Conservation (phyloP, 2,329 filamentous ascomycete species). For the Penicillium olsonii region DNA sequence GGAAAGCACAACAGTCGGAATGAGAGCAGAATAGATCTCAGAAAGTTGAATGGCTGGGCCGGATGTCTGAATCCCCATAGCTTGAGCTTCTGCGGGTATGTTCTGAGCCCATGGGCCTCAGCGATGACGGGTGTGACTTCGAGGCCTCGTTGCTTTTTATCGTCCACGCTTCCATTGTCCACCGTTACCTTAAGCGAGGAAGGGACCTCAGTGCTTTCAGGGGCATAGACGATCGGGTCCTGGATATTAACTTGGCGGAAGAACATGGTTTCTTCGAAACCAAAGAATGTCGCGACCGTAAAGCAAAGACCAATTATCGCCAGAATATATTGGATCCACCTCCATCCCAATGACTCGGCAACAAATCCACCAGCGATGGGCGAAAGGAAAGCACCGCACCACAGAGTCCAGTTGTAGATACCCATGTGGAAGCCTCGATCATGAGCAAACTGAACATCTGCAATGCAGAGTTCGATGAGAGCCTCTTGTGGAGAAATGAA, state of each 20-base stretch:
- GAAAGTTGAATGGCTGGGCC: slow-evolving; percentile 17
- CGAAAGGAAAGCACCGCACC: slow-evolving; percentile 49
- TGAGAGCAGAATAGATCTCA: slow-evolving; percentile 17
- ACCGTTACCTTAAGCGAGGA: too few relatives aligned
- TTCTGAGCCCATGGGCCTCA: slow-evolving; percentile 7
- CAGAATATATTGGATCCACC: slow-evolving; percentile 56
- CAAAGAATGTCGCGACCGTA: slow-evolving; percentile 57
- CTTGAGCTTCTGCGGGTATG: slow-evolving; percentile 22
- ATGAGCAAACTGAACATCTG: slow-evolving; percentile 50
- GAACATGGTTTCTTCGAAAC: slow-evolving; percentile 17
- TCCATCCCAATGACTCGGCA: slow-evolving; percentile 51
- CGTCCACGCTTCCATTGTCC: too few relatives aligned
- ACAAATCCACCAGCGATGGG: slow-evolving; percentile 55
- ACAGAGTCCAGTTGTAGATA: slow-evolving; percentile 47
- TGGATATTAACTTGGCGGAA: slow-evolving; percentile 9
- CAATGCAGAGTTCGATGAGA: slow-evolving; percentile 50
- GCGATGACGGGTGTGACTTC: neutral
- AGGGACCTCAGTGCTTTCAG: neutral
- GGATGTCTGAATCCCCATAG: slow-evolving; percentile 18
- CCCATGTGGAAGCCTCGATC: slow-evolving; percentile 47
- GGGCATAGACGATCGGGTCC: slow-evolving; percentile 1
- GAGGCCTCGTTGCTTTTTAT: neutral
- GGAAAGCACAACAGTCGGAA: slow-evolving; percentile 16
- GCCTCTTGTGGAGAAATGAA: slow-evolving; percentile 52
- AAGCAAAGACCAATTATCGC: slow-evolving; percentile 55